Evolutionary conservation across 108 stramenopile species (phyloP).

Genomic region (Skeletonema tropicum): DNA sequence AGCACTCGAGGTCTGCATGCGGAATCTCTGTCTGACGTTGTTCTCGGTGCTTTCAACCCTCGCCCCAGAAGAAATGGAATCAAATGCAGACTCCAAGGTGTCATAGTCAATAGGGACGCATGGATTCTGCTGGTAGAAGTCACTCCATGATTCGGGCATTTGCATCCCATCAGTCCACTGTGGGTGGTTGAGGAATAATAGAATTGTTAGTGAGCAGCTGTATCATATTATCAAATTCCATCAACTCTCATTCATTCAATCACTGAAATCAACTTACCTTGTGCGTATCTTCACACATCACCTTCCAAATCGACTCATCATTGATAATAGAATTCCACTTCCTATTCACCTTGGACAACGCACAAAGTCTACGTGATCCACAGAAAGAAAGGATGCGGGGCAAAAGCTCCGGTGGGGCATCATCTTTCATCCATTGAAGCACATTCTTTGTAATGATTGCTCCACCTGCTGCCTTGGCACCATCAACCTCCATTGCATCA

Average conservation of each 20-base stretch:
- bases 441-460: constrained; percentile 15
- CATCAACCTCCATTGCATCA: neutral
- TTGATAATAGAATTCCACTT: constrained; percentile 39
- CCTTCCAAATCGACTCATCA: constrained; percentile 45
- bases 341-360: constrained; percentile 49
- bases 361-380: constrained; percentile 64
- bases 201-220: neutral
- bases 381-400: constrained; percentile 73
- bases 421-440: constrained; percentile 35
- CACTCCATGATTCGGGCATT: constrained; percentile 64
- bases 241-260: neutral
- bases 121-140: constrained; percentile 67
- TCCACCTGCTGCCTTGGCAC: neutral
- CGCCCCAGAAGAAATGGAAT: constrained; percentile 27
- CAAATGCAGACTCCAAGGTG: constrained; percentile 60
- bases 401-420: constrained; percentile 62
- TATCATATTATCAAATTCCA: neutral
- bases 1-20: constrained; percentile 29
- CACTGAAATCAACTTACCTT: constrained; percentile 58
- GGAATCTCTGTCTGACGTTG: constrained; percentile 24
- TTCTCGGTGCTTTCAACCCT: constrained; percentile 8
- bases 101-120: constrained; percentile 80
- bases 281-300: constrained; percentile 69
- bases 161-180: constrained; percentile 76
- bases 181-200: neutral